A percentile compares a stretch with the other conserved stretches of the same genome.
phyloP scores from a whole-genome alignment of 1,139 yeast genomes.

The Blastobotrys persicus region DNA sequence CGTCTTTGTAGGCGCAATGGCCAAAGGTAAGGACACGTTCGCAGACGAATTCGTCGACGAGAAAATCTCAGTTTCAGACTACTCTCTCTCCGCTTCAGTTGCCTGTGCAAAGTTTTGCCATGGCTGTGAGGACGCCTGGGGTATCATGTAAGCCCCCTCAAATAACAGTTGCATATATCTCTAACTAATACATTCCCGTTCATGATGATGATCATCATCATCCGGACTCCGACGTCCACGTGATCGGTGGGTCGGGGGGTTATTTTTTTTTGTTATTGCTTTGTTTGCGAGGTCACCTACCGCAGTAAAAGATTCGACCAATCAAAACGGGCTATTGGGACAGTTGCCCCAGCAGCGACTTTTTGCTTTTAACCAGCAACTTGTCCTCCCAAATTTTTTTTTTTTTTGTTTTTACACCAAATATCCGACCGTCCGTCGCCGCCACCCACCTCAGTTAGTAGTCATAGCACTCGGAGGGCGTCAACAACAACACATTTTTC shows the following conservation, averaged over 20 bases:
- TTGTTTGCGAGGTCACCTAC: background rate
- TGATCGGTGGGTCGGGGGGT: background rate
- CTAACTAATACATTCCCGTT: background rate
- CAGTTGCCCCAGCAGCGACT: background rate
- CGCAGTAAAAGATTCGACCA: background rate
- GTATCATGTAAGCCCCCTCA: constrained; percentile 48
- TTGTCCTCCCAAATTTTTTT: background rate
- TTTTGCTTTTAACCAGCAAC: background rate
- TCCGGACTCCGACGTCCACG: background rate
- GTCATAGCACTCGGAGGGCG: background rate
- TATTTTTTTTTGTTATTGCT: background rate
- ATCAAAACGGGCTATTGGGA: background rate
- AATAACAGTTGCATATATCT: background rate
- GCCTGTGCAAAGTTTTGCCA: constrained; percentile 98
- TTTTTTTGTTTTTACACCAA: background rate
- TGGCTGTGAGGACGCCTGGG: constrained; percentile 98
- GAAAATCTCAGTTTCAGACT: constrained; percentile 91
- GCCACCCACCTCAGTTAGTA: constrained; percentile 4
- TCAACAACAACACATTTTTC: constrained; percentile 3
- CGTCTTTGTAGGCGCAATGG: constrained; percentile 99
- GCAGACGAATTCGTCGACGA: constrained; percentile 98
- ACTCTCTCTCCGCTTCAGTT: constrained; percentile 94
- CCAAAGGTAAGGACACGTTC: constrained; percentile 94
- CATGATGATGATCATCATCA: background rate
- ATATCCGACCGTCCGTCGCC: background rate